Evolutionary conservation across 23 red algal species (phyloP).

Genomic region (Agarophyton chilense): DNA sequence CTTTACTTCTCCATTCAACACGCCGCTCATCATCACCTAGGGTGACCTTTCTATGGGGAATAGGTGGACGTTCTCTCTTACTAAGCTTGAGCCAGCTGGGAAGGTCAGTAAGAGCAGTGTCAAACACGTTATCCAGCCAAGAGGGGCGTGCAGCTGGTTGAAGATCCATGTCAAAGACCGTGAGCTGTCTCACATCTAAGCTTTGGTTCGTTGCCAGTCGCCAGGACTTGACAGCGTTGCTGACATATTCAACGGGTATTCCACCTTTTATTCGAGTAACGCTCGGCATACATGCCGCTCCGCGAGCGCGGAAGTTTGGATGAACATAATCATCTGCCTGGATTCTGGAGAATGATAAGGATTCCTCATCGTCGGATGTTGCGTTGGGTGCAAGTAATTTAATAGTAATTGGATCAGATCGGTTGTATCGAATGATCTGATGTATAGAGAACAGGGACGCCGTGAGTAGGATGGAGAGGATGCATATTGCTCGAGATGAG

Average conservation of each 20-base stretch:
- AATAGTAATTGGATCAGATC: neutral
- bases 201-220: slow-evolving; percentile 58
- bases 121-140: slow-evolving; percentile 15
- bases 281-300: slow-evolving; percentile 70
- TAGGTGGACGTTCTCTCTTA: neutral
- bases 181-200: slow-evolving; percentile 8
- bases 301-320: neutral
- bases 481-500: neutral
- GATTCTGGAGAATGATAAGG: neutral
- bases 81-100: slow-evolving; percentile 42
- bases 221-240: slow-evolving; percentile 61
- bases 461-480: neutral
- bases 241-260: slow-evolving; percentile 54
- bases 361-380: slow-evolving; percentile 11
- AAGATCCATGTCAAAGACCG: slow-evolving; percentile 65
- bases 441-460: neutral
- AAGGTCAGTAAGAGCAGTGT: neutral
- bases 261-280: slow-evolving; percentile 20
- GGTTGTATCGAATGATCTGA: neutral
- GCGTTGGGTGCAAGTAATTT: neutral
- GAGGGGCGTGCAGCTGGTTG: neutral
- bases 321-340: slow-evolving; percentile 1
- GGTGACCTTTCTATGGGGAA: slow-evolving; percentile 23
- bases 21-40: slow-evolving; percentile 54
- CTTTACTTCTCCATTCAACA: slow-evolving; percentile 67